A percentile compares a stretch with the other conserved stretches of the same genome.
Evolutionary conservation across 192 early-diverging fungal genomes (phyloP).

Genomic region (Backusella tuberculispora): DNA sequence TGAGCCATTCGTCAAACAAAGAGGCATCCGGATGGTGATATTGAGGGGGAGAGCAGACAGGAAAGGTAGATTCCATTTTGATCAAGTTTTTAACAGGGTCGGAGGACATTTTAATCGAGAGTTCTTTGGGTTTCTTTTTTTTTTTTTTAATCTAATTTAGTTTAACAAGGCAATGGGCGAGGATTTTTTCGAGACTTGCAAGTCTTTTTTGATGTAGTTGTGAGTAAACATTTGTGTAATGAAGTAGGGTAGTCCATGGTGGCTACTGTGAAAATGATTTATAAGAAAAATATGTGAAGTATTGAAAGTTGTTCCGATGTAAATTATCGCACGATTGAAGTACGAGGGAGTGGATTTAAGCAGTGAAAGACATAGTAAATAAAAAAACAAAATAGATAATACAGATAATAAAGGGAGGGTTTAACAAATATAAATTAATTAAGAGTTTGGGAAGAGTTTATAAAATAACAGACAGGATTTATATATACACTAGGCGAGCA

Average conservation of each 20-base stretch:
- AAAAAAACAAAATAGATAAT: not conserved
- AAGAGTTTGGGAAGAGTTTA: not conserved
- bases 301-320: not conserved
- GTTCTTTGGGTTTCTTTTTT: not conserved
- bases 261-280: conserved; percentile 18
- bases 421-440: conserved; percentile 14
- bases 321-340: conserved; percentile 12
- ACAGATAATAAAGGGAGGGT: conserved; percentile 4
- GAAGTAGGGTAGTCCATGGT: conserved; percentile 30
- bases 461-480: not conserved
- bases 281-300: conserved; percentile 6
- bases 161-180: conserved; percentile 21
- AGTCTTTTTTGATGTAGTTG: conserved; percentile 31
- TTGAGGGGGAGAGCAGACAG: not conserved
- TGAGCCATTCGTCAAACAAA: conserved; percentile 53
- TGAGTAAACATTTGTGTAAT: conserved; percentile 30
- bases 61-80: not conserved
- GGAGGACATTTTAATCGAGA: conserved; percentile 5
- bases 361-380: conserved; percentile 14
- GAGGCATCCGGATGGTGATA: conserved; percentile 19
- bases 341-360: conserved; percentile 19
- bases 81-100: not conserved
- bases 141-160: not conserved
- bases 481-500: not conserved
- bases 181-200: conserved; percentile 30